A percentile compares a stretch with the other conserved stretches of the same genome.
phyloP scores from a whole-genome alignment of 1,139 yeast species.

The Candida tropicalis region DNA sequence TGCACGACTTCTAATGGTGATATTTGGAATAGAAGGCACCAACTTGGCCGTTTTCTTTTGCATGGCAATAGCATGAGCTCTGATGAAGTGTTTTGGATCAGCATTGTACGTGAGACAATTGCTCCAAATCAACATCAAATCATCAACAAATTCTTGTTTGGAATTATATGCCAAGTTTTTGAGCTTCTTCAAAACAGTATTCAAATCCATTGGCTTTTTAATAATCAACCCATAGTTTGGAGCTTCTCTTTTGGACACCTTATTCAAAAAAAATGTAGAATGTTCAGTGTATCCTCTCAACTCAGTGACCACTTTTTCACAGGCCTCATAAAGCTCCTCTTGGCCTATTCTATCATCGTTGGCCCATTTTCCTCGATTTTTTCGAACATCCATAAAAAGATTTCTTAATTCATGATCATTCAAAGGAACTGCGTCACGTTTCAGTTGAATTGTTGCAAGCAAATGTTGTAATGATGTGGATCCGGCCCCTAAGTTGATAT shows the following conservation, averaged over 20 bases:
- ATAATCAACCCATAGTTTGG: conserved; percentile 92
- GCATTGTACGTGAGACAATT: conserved; percentile 93
- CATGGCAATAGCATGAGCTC: conserved; percentile 96
- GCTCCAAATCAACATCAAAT: conserved; percentile 91
- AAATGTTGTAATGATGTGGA: conserved; percentile 86
- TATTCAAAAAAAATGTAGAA: conserved; percentile 92
- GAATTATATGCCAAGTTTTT: conserved; percentile 79
- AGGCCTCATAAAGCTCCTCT: conserved; percentile 95
- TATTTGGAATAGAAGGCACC: conserved; percentile 86
- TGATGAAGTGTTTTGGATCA: conserved; percentile 88
- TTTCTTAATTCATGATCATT: conserved; percentile 87
- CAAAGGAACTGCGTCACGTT: conserved; percentile 71
- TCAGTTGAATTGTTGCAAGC: conserved; percentile 72
- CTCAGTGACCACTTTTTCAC: conserved; percentile 91
- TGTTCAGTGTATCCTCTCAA: conserved; percentile 92
- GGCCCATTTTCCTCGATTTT: conserved; percentile 96
- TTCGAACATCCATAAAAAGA: conserved; percentile 87
- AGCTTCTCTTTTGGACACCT: conserved; percentile 95
- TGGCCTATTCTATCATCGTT: conserved; percentile 94
- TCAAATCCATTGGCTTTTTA: conserved; percentile 94
- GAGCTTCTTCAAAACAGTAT: conserved; percentile 89
- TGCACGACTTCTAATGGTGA: conserved; percentile 73
- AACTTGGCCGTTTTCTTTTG: conserved; percentile 80
- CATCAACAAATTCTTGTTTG: conserved; percentile 89
- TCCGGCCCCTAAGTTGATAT: conserved; percentile 46